phyloP scores from a whole-genome alignment of 129 eudicot genomes.

The Helianthus annuus region DNA sequence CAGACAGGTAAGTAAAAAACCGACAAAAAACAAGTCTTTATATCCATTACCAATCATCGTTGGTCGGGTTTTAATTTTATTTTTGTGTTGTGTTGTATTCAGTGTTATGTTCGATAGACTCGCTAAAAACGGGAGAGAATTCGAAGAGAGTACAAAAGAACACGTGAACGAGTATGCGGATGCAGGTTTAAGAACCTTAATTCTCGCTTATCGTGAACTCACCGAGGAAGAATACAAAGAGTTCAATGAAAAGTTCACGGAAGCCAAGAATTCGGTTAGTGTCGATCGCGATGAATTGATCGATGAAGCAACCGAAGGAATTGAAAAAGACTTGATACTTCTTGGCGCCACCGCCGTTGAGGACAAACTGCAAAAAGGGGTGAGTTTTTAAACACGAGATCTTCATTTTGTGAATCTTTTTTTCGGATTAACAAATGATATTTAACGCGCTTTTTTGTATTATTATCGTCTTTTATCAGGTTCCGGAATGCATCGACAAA shows the following conservation, averaged over 20 bases:
- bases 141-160: slow-evolving; percentile 63
- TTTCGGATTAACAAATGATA: neutral
- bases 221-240: slow-evolving; percentile 61
- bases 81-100: slow-evolving; percentile 30
- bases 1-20: slow-evolving; percentile 77
- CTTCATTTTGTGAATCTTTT: neutral
- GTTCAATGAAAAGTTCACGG: slow-evolving; percentile 58
- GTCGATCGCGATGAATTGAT: slow-evolving; percentile 74
- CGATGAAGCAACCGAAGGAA: slow-evolving; percentile 60
- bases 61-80: neutral
- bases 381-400: slow-evolving; percentile 24
- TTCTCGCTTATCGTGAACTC: slow-evolving; percentile 79
- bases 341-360: slow-evolving; percentile 99
- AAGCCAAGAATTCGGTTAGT: slow-evolving; percentile 79
- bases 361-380: slow-evolving; percentile 97
- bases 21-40: slow-evolving; percentile 6
- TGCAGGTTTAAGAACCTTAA: slow-evolving; percentile 84
- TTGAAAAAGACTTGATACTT: slow-evolving; percentile 83
- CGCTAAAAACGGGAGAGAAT: slow-evolving; percentile 67
- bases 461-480: slow-evolving; percentile 37
- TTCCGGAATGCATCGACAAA: slow-evolving; percentile 94
- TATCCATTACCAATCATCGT: neutral
- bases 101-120: slow-evolving; percentile 96
- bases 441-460: slow-evolving; percentile 9
- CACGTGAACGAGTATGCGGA: slow-evolving; percentile 89